Percentiles rank a stretch among this genome's conserved stretches.
Conservation (phyloP, 2,329 filamentous ascomycete genomes). For the Alternaria gansuensis region DNA sequence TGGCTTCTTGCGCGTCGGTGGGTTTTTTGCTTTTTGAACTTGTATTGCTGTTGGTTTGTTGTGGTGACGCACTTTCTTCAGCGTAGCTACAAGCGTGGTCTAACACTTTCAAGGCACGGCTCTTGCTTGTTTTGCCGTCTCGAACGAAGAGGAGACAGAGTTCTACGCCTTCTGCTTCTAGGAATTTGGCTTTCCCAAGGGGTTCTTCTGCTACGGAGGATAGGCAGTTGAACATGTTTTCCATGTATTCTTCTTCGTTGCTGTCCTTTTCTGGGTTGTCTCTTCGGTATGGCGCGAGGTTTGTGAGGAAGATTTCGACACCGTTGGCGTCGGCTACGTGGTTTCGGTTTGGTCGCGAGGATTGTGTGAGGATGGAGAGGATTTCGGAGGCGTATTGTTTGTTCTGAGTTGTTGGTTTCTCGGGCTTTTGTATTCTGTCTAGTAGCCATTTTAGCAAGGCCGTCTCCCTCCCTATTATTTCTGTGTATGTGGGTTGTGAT, state of each 20-base stretch:
- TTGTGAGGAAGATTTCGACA: slow-evolving; percentile 80
- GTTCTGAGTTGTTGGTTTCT: slow-evolving; percentile 80
- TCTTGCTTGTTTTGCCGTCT: slow-evolving; percentile 84
- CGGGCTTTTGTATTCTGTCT: slow-evolving; percentile 72
- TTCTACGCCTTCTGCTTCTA: slow-evolving; percentile 92
- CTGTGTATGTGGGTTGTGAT: slow-evolving; percentile 72
- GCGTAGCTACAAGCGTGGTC: slow-evolving; percentile 78
- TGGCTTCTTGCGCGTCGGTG: slow-evolving; percentile 14
- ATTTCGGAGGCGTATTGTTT: slow-evolving; percentile 95
- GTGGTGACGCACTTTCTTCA: slow-evolving; percentile 28
- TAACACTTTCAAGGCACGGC: slow-evolving; percentile 78
- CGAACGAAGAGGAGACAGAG: slow-evolving; percentile 90
- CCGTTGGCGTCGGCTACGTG: slow-evolving; percentile 73
- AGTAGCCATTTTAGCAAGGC: slow-evolving; percentile 80
- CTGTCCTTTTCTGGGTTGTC: slow-evolving; percentile 84
- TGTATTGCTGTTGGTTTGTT: slow-evolving; percentile 28
- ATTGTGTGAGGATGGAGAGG: slow-evolving; percentile 85
- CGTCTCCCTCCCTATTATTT: slow-evolving; percentile 75
- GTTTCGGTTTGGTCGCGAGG: slow-evolving; percentile 70
- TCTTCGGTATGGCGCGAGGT: slow-evolving; percentile 84
- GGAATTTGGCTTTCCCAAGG: slow-evolving; percentile 78
- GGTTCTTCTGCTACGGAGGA: slow-evolving; percentile 80
- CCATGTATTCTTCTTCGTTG: slow-evolving; percentile 93
- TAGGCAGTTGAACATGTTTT: slow-evolving; percentile 89
- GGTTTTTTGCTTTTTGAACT: slow-evolving; percentile 30